Evolutionary conservation across 306 rosid species (phyloP), one percentile per base, ranked within the genome.

Genomic region (Gleditsia sinensis): DNA sequence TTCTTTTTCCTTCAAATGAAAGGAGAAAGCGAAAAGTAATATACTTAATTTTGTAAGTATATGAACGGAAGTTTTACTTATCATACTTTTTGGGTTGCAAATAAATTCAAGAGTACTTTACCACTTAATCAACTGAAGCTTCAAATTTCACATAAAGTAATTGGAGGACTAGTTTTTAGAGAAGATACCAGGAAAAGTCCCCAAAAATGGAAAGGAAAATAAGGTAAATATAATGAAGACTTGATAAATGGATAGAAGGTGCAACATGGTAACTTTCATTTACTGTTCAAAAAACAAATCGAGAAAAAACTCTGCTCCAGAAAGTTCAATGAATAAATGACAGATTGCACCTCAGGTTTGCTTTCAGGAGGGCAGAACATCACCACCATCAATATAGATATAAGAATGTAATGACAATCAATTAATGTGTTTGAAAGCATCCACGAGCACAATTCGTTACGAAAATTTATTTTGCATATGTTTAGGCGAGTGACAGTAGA

Each of bases 1-100:
- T 40, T 19, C 27, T 16, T 13, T 60, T 61, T 40, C 33, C 9
- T 16, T 54, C 10, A 39, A 57, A 27, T 33, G 27, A 72, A 56
- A 65, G 65, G 36, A 46, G 75, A 64, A n/a, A 49, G 46, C 59
- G 6, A 19, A 46, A 25, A 32, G 67, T 53, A 49, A 36, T 48
- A 14, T 20, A 49, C 56, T 46, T 39, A 71, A 73, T 84, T 84
- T 80, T 83, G 83, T 37, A 67, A 81, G 70, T 74, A 82, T 63
- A 74, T 74, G 63, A 33, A 61, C 53, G 8, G 37, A 67, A 11
- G 60, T 80, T 76, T 59, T 78, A 49, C 42, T 72, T 57, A 12
- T 72, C 28, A 43, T 69, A 40, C 69, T 40, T 67, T 43, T 56
- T 48, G n/a, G 25, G 25, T 49, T 59, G 81, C 56, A 23, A 34